Base-by-base conservation (phyloP, 176 grass and related monocot species). In the Avena eriantha region DNA sequence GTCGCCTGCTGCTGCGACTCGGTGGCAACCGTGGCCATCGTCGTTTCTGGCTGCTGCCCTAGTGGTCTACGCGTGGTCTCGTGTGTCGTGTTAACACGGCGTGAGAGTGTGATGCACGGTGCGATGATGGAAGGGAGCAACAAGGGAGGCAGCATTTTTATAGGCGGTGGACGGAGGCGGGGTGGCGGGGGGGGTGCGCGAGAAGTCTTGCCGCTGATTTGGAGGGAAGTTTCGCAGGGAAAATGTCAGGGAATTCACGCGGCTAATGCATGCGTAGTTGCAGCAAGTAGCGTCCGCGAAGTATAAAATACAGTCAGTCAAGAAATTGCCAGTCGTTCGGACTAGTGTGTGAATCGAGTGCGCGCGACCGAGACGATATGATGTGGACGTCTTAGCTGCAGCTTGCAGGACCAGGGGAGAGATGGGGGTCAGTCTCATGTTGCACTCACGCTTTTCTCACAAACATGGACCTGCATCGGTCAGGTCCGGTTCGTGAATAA, bases 11-110 rank as follows among this genome's bases (percentile, higher is more conserved):
- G 26, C 58, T 47, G n/a, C 34, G 56, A 34, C 3, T 46, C 48
- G 23, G 78, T 70, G 26, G 49, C n/a, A 54, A 26, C 6, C 24
- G 59, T 50, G 24, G 18, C 58, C 70, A 85, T 86, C 46, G 78
- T 67, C 29, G 8, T 65, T 35, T 29, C 29, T 29, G 2, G 75
- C 21, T 13, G 24, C 45, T 15, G 63, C 24, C 3, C 26, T 15
- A 66, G 61, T 57, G 73, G 13, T 63, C 71, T 49, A 24, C 54
- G 46, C 53, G 41, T 29, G 26, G 2, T 54, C 10, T 5, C 10
- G 49, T 29, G 43, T 36, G 21, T 41, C 43, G 3, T 58, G 0
- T 15, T 48, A 55, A 55, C 13, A 21, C 8, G 6, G 69, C 23
- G 53, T 14, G 11, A 7, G 15, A 31, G 43, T 35, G 1, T 8